Evolutionary conservation across 2,329 filamentous ascomycete species (phyloP).

Genomic region (Penicillium polonicum): DNA sequence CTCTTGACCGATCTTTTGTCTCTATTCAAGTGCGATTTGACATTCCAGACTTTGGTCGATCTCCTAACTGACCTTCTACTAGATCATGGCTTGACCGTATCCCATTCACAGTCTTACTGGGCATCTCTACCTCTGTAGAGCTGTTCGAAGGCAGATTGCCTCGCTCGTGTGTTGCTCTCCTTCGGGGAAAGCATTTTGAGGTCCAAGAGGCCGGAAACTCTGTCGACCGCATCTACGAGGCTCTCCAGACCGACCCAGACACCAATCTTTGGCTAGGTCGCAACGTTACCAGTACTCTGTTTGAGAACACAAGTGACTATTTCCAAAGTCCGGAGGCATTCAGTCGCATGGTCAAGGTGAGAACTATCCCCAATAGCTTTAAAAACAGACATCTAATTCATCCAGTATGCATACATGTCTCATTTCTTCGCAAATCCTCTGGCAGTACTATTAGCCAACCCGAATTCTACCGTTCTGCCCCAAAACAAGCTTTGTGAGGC

Average conservation of each 20-base stretch:
- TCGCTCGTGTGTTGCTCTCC: constrained; percentile 50
- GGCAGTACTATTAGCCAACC: constrained; percentile 49
- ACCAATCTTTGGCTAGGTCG: constrained; percentile 54
- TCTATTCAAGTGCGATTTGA: constrained; percentile 45
- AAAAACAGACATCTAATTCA: constrained; percentile 19
- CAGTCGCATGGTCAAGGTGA: constrained; percentile 52
- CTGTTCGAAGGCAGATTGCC: constrained; percentile 60
- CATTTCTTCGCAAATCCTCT: constrained; percentile 63
- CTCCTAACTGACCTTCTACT: constrained; percentile 23
- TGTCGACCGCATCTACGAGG: constrained; percentile 43
- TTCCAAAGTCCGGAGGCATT: constrained; percentile 60
- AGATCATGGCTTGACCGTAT: constrained; percentile 62
- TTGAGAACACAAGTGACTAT: constrained; percentile 59
- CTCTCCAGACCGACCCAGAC: constrained; percentile 37
- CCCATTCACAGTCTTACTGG: constrained; percentile 59
- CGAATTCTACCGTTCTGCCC: constrained; percentile 27
- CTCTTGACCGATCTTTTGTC: constrained; percentile 48
- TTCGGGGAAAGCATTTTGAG: constrained; percentile 58
- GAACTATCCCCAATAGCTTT: neutral
- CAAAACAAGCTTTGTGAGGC: constrained; percentile 52
- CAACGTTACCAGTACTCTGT: constrained; percentile 50
- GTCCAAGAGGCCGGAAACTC: constrained; percentile 50
- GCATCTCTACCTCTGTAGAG: constrained; percentile 62
- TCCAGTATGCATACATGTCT: constrained; percentile 62
- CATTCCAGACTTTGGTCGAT: neutral